phyloP scores from a whole-genome alignment of 441 rosid species.

The Gossypium gossypioides region DNA sequence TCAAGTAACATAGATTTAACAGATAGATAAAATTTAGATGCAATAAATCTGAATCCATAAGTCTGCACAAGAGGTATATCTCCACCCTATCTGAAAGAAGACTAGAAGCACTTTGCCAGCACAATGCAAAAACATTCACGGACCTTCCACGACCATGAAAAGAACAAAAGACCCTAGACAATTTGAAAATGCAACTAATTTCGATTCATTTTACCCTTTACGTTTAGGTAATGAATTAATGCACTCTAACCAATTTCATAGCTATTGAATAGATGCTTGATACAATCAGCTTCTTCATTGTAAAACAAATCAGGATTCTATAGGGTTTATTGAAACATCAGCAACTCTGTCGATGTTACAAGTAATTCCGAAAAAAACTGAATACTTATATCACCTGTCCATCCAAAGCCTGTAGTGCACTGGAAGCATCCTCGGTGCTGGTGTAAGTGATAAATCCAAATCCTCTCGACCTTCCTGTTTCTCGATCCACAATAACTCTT shows the following conservation, averaged over 20 bases:
- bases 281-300: background rate
- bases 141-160: background rate
- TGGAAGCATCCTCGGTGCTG: constrained; percentile 60
- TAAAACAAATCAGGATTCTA: background rate
- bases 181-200: background rate
- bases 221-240: background rate
- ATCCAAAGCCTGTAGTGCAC: constrained; percentile 90
- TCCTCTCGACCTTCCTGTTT: constrained; percentile 85
- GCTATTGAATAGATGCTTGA: background rate
- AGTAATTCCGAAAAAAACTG: background rate
- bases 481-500: constrained; percentile 77
- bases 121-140: background rate
- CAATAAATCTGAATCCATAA: background rate
- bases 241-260: background rate
- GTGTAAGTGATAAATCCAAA: constrained; percentile 77
- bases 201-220: background rate
- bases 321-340: background rate
- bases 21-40: background rate
- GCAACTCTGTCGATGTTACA: background rate
- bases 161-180: background rate
- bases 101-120: background rate
- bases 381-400: constrained; percentile 51
- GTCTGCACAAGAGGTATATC: background rate
- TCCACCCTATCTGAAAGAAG: background rate
- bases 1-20: too few relatives aligned